Percentiles rank a stretch among this genome's conserved stretches.
Evolutionary conservation across 768 basidiomycete species (phyloP).

Genomic region (Pulveroboletus ravenelii): DNA sequence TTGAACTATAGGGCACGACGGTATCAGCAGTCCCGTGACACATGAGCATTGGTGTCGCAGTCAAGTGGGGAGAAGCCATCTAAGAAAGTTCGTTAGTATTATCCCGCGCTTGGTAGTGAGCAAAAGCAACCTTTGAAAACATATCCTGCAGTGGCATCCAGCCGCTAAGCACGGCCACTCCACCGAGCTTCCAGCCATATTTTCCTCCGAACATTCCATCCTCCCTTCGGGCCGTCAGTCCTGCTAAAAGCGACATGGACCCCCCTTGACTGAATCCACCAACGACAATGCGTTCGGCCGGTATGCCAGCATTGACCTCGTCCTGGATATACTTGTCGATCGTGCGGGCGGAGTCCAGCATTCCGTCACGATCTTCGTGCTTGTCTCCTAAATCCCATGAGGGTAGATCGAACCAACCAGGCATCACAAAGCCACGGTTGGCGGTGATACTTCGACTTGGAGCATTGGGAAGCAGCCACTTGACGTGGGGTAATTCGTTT

Average conservation of each 20-base stretch:
- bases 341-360: constrained; percentile 57
- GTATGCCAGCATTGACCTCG: constrained; percentile 70
- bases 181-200: constrained; percentile 59
- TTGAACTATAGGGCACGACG: constrained; percentile 57
- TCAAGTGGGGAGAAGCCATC: constrained; percentile 59
- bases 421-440: constrained; percentile 67
- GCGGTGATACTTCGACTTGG: constrained; percentile 57
- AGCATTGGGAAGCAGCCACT: constrained; percentile 64
- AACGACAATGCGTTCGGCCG: constrained; percentile 67
- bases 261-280: constrained; percentile 90
- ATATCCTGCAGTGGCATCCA: constrained; percentile 70
- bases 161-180: constrained; percentile 68
- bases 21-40: constrained; percentile 78
- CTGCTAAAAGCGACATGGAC: constrained; percentile 72
- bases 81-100: constrained; percentile 26
- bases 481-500: constrained; percentile 61
- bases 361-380: constrained; percentile 56
- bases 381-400: constrained; percentile 52
- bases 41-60: constrained; percentile 75
- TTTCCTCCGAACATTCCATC: constrained; percentile 28
- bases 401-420: constrained; percentile 81
- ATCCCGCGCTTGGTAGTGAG: neutral
- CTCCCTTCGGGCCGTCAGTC: constrained; percentile 37
- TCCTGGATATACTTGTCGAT: constrained; percentile 67
- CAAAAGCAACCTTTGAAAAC: constrained; percentile 57